A percentile compares a stretch with the other conserved stretches of the same genome.
These are phyloP conservation scores for Colletotrichum karsti DNA, from an alignment of 2,329 filamentous ascomycete species.

Conservation along the genomic window DNA sequence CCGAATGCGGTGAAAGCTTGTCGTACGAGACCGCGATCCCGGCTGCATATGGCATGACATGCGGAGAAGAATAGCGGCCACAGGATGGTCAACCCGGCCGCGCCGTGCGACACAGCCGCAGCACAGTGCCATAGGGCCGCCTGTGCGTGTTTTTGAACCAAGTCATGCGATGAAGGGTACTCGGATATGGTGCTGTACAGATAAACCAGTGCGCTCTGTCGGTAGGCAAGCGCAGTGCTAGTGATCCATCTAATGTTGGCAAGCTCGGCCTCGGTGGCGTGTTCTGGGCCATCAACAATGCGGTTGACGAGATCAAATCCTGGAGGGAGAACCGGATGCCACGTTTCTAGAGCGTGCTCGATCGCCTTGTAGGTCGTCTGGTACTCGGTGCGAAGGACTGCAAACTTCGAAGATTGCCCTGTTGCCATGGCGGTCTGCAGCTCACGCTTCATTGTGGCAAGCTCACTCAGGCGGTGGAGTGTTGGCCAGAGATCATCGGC, in stretches of 20 bases:
- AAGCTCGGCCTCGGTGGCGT: conserved; percentile 22
- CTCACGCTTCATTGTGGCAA: conserved; percentile 15
- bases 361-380: conserved; percentile 18
- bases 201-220: conserved; percentile 24
- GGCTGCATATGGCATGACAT: conserved; percentile 27
- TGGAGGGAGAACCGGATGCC: conserved; percentile 18
- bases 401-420: conserved; percentile 15
- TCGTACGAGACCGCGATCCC: conserved; percentile 28
- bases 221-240: conserved; percentile 26
- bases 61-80: conserved; percentile 28
- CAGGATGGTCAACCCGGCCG: conserved; percentile 20
- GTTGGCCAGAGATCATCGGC: conserved; percentile 26
- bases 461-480: conserved; percentile 19
- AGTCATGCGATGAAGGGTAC: conserved; percentile 19
- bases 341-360: conserved; percentile 16
- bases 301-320: conserved; percentile 29
- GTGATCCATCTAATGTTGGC: conserved; percentile 25
- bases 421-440: conserved; percentile 9
- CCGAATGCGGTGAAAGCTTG: conserved; percentile 28
- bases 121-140: conserved; percentile 30
- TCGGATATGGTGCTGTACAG: conserved; percentile 23
- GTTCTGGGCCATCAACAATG: conserved; percentile 25
- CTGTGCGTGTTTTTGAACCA: conserved; percentile 27
- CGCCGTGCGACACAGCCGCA: conserved; percentile 24
- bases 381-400: conserved; percentile 20